Percentiles rank a stretch among this genome's conserved stretches.
phyloP scores from a whole-genome alignment of 352 stramenopile species.

The Globisporangium nagaii region DNA sequence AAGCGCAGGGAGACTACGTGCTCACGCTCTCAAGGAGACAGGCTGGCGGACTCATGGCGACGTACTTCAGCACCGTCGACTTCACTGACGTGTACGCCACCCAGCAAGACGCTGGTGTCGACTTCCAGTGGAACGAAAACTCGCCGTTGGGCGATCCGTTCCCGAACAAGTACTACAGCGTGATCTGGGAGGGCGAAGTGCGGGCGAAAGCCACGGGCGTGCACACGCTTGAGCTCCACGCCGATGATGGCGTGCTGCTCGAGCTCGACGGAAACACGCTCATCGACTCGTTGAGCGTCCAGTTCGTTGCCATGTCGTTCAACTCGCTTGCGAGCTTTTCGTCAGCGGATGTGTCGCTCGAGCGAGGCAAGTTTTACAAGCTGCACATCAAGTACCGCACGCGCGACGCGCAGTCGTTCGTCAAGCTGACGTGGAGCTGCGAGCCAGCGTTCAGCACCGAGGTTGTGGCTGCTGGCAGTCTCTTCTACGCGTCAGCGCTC shows the following conservation, averaged over 20 bases:
- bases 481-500: slow-evolving; percentile 40
- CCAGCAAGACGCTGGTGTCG: slow-evolving; percentile 64
- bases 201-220: slow-evolving; percentile 35
- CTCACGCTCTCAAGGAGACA: slow-evolving; percentile 72
- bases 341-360: slow-evolving; percentile 17
- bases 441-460: slow-evolving; percentile 8
- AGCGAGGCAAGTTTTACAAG: slow-evolving; percentile 53
- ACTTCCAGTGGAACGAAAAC: slow-evolving; percentile 83
- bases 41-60: slow-evolving; percentile 86
- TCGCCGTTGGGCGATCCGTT: slow-evolving; percentile 61
- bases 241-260: slow-evolving; percentile 78
- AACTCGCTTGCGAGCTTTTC: slow-evolving; percentile 5
- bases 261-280: slow-evolving; percentile 67
- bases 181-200: slow-evolving; percentile 63
- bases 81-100: slow-evolving; percentile 80
- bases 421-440: slow-evolving; percentile 81
- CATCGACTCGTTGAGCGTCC: slow-evolving; percentile 36
- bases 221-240: slow-evolving; percentile 76
- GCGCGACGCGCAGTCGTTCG: slow-evolving; percentile 67
- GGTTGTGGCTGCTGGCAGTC: slow-evolving; percentile 13
- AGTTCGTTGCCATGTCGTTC: slow-evolving; percentile 1
- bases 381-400: slow-evolving; percentile 85
- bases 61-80: slow-evolving; percentile 87
- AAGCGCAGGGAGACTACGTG: slow-evolving; percentile 74
- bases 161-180: slow-evolving; percentile 73